These are phyloP conservation scores for Sporothrix variecibatus DNA, from an alignment of 2,329 filamentous ascomycete species.

Conservation along the genomic window DNA sequence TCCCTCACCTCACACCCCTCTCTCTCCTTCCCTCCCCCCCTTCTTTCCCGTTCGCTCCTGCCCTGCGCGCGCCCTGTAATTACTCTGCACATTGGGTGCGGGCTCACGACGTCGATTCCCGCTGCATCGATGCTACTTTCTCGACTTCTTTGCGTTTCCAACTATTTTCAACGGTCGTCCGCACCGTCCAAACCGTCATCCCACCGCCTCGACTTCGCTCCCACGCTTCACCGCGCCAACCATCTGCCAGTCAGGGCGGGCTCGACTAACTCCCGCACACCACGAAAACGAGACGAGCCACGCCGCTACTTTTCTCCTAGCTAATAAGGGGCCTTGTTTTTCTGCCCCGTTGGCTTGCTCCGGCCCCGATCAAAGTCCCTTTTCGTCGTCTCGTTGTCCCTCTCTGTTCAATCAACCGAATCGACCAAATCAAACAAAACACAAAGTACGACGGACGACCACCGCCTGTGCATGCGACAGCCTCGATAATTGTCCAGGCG, in stretches of 20 bases:
- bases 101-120: slow-evolving; percentile 14
- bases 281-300: slow-evolving; percentile 24
- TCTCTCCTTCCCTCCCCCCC: slow-evolving; percentile 14
- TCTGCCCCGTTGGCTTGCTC: neutral
- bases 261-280: slow-evolving; percentile 10
- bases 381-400: neutral
- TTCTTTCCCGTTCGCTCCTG: slow-evolving; percentile 17
- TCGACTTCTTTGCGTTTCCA: neutral
- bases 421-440: neutral
- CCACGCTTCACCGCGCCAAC: slow-evolving; percentile 22
- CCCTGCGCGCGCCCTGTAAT: neutral
- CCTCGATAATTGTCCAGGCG: slow-evolving; percentile 10
- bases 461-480: slow-evolving; percentile 21
- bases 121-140: slow-evolving; percentile 3
- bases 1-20: neutral
- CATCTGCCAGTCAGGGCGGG: slow-evolving; percentile 18
- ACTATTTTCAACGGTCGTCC: slow-evolving; percentile 2
- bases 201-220: neutral
- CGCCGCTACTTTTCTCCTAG: slow-evolving; percentile 5
- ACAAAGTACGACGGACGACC: neutral
- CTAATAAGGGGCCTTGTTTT: slow-evolving; percentile 20
- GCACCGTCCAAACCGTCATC: neutral
- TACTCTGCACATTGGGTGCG: neutral
- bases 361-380: neutral
- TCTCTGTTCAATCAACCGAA: neutral